Conservation (phyloP, 345 rosid genomes). For the Abelmoschus esculentus region DNA sequence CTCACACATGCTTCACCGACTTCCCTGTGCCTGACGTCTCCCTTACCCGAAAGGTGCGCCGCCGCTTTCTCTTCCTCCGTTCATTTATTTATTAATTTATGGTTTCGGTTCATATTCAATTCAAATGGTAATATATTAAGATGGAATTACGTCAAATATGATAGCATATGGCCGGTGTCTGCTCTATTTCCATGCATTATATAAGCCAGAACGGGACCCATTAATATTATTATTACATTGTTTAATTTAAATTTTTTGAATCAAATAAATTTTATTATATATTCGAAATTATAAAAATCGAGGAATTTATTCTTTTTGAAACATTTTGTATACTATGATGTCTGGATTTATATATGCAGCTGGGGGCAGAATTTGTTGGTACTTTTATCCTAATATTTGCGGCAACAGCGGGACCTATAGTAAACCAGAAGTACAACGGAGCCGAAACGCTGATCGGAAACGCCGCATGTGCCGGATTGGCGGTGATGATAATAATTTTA, state of each 20-base stretch:
- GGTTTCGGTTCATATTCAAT: neutral
- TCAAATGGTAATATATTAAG: neutral
- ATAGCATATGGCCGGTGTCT: neutral
- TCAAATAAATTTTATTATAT: no score
- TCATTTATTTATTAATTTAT: neutral
- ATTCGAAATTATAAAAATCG: no score
- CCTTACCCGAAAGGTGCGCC: slow-evolving; percentile 88
- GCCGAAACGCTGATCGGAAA: slow-evolving; percentile 82
- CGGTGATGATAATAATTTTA: slow-evolving; percentile 85
- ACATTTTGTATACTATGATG: neutral
- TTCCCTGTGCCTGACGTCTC: slow-evolving; percentile 63
- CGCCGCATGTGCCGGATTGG: slow-evolving; percentile 86
- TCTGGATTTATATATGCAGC: slow-evolving; percentile 26
- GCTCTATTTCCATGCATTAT: neutral
- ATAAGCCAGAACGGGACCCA: no score
- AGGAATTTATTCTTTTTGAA: no score
- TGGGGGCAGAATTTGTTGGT: slow-evolving; percentile 99
- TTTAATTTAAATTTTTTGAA: no score
- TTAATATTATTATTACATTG: no score
- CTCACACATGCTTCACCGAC: slow-evolving; percentile 70
- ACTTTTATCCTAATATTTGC: slow-evolving; percentile 88
- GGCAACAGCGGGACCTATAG: slow-evolving; percentile 91
- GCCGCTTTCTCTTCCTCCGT: neutral
- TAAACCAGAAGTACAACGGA: slow-evolving; percentile 68
- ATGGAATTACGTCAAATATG: neutral